Conservation (phyloP, 2,329 filamentous ascomycete species). For the Mariannaea sp. region DNA sequence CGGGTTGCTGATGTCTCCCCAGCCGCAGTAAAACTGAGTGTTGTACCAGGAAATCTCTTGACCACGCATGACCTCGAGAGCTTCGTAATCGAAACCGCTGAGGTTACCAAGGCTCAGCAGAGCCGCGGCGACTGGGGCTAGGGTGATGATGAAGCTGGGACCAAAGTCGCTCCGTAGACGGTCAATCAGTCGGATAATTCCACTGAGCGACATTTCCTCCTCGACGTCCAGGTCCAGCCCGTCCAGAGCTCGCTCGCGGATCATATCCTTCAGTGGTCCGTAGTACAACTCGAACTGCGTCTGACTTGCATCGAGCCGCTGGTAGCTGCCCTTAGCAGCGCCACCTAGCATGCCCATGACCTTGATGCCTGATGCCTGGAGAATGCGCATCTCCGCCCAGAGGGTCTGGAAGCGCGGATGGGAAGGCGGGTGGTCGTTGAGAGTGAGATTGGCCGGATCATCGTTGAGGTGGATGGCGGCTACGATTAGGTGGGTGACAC, state of each 20-base stretch:
- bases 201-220: slow-evolving; percentile 71
- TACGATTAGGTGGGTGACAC: slow-evolving; percentile 79
- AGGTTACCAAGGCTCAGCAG: slow-evolving; percentile 63
- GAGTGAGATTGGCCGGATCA: slow-evolving; percentile 66
- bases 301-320: slow-evolving; percentile 58
- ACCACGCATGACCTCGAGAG: slow-evolving; percentile 71
- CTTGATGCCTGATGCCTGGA: slow-evolving; percentile 76
- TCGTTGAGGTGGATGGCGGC: slow-evolving; percentile 85
- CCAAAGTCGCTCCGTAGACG: slow-evolving; percentile 73
- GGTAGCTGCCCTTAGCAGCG: slow-evolving; percentile 75
- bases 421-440: slow-evolving; percentile 80
- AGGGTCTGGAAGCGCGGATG: slow-evolving; percentile 70
- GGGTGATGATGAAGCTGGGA: slow-evolving; percentile 71
- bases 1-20: slow-evolving; percentile 63
- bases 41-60: slow-evolving; percentile 83
- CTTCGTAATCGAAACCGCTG: slow-evolving; percentile 80
- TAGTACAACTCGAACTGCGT: slow-evolving; percentile 77
- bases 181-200: slow-evolving; percentile 70
- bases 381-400: slow-evolving; percentile 75
- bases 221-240: slow-evolving; percentile 82
- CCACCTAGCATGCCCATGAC: slow-evolving; percentile 89
- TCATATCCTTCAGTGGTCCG: slow-evolving; percentile 65
- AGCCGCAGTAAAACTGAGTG: slow-evolving; percentile 91
- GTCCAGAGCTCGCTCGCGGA: slow-evolving; percentile 65
- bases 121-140: slow-evolving; percentile 82